Base-by-base conservation (phyloP, 176 grass and related monocot genomes). In the Triticum timopheevii region DNA sequence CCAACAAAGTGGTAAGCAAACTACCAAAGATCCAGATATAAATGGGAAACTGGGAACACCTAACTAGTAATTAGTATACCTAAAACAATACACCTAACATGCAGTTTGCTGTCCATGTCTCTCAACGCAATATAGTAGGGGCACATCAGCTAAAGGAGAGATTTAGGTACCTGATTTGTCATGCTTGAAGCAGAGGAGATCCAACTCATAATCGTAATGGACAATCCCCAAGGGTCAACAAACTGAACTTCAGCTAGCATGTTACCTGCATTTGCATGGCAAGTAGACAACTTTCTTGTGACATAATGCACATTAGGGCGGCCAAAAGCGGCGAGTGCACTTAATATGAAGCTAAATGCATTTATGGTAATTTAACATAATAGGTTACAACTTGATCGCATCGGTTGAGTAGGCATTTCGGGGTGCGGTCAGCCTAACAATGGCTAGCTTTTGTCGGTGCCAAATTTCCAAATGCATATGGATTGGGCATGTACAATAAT, bases 1-100 rank as follows among this genome's bases (percentile, higher is more conserved):
- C 79, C 65, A 67, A 80, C 89, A 87, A 47, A 58, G 74, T 87
- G 80, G 85, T 68, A 86, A 83, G 74, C 85, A 45, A 84, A 75
- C 89, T 15, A 84, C 77, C 65, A 84, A 45, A 30, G 35, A 80
- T 84, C 68, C 61, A 87, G 67, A 80, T 84, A 68, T 91, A 56
- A 79, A 80, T n/a, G 44, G 7, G 35, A 68, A 80, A 44, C n/a
- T 42, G 25, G 25, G 13, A 59, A 79, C 58, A 44, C 67, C 67
- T 83, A 90, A 89, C 82, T 31, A 70, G 16, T 11, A 38, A 17
- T 38, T 38, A 38, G 36, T 8, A 38, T 38, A 38, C 36, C 36
- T 70, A 22, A 71, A 83, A 86, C 31, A 83, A 65, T 64, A 56
- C 22, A 78, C 73, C 79, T 90, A 84, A 87, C 65, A 87, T 84